These are phyloP conservation scores for Aspergillus ibericus DNA, from an alignment of 2,329 filamentous ascomycete genomes.

Conservation along the genomic window DNA sequence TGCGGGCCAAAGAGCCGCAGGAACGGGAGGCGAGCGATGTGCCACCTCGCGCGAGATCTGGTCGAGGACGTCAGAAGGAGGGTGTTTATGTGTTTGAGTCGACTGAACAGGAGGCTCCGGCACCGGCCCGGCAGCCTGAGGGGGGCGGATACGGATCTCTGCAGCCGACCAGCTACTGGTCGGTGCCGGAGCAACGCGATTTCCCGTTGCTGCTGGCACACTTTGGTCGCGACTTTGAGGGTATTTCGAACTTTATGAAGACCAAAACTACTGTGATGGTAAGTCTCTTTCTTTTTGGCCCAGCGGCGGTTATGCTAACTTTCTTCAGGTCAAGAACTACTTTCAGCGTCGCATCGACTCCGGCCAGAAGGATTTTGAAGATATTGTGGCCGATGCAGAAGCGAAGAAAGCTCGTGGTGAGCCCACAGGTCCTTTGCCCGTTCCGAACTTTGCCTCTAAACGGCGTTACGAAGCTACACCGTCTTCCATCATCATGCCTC, in stretches of 20 bases:
- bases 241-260: conserved; percentile 52
- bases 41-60: conserved; percentile 26
- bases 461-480: conserved; percentile 50
- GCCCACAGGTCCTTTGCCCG: conserved; percentile 44
- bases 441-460: conserved; percentile 46
- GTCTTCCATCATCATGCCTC: conserved; percentile 40
- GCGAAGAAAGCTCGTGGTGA: conserved; percentile 47
- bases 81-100: conserved; percentile 39
- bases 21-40: conserved; percentile 27
- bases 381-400: conserved; percentile 44
- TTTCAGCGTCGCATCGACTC: conserved; percentile 47
- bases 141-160: conserved; percentile 36
- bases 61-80: conserved; percentile 35
- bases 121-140: conserved; percentile 27
- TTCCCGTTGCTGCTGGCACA: conserved; percentile 48
- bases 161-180: conserved; percentile 54
- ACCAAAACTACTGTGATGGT: conserved; percentile 56
- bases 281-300: conserved; percentile 25
- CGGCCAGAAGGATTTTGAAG: conserved; percentile 47
- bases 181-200: conserved; percentile 51
- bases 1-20: conserved; percentile 28
- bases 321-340: conserved; percentile 50
- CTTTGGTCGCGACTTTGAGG: conserved; percentile 51
- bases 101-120: conserved; percentile 29
- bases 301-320: no score